A percentile compares a stretch with the other conserved stretches of the same genome.
These are phyloP conservation scores for Xylaria multiplex DNA, from an alignment of 2,329 filamentous ascomycete species.

Conservation along the genomic window DNA sequence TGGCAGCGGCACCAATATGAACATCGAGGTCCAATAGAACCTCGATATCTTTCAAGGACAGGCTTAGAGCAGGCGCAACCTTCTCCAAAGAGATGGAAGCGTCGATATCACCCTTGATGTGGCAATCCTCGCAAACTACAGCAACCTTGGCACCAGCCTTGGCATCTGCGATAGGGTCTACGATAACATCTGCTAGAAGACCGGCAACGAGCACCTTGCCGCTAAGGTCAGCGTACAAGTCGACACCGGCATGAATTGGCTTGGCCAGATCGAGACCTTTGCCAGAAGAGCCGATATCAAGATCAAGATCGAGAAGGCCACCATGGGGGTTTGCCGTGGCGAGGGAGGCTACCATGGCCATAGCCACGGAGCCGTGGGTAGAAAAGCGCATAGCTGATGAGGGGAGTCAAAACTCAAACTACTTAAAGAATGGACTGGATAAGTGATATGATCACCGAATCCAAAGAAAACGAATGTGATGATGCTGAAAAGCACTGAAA, in stretches of 20 bases:
- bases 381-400: conserved; percentile 46
- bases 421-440: conserved; percentile 50
- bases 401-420: conserved; percentile 29
- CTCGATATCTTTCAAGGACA: conserved; percentile 62
- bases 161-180: conserved; percentile 54
- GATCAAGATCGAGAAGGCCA: conserved; percentile 15
- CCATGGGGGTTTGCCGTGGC: conserved; percentile 42
- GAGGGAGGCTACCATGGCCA: conserved; percentile 47
- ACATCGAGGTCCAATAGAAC: conserved; percentile 62
- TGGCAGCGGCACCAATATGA: conserved; percentile 55
- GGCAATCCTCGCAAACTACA: conserved; percentile 59
- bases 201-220: conserved; percentile 43
- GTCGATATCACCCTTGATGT: conserved; percentile 59
- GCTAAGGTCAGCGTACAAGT: conserved; percentile 44
- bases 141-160: conserved; percentile 45
- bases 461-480: conserved; percentile 42
- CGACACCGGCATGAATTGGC: conserved; percentile 41
- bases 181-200: conserved; percentile 43
- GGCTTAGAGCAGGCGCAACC: conserved; percentile 53
- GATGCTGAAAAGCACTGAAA: conserved; percentile 43
- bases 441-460: conserved; percentile 36
- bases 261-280: conserved; percentile 38
- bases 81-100: conserved; percentile 56
- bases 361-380: conserved; percentile 43
- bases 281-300: conserved; percentile 7